Evolutionary conservation across 2,329 filamentous ascomycete species (phyloP).

Genomic region (Neofusicoccum parvum): DNA sequence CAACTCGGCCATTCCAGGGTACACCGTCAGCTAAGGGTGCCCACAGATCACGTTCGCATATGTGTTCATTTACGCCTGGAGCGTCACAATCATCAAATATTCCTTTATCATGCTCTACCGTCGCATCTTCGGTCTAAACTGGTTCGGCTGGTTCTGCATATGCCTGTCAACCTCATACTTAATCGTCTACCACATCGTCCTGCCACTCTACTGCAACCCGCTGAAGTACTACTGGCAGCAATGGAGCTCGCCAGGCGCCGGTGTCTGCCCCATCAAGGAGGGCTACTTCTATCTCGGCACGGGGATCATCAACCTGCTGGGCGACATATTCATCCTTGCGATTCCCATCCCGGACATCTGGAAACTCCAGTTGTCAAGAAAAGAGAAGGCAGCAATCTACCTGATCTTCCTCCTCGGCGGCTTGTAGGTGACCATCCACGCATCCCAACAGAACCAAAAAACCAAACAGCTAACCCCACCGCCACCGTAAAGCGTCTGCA

Average conservation of each 20-base stretch:
- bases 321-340: constrained; percentile 25
- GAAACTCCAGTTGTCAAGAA: background rate
- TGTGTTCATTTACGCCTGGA: constrained; percentile 33
- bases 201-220: constrained; percentile 27
- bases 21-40: background rate
- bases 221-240: constrained; percentile 29
- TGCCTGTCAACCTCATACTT: constrained; percentile 27
- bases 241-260: constrained; percentile 27
- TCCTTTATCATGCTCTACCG: constrained; percentile 32
- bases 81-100: constrained; percentile 31
- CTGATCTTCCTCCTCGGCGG: background rate
- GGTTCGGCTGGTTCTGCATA: constrained; percentile 29
- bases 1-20: background rate
- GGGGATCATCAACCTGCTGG: constrained; percentile 31
- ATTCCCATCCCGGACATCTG: background rate
- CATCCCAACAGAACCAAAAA: background rate
- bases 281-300: constrained; percentile 31
- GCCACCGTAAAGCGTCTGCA: background rate
- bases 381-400: background rate
- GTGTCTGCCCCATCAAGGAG: constrained; percentile 28
- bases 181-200: constrained; percentile 28
- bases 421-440: background rate
- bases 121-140: constrained; percentile 32
- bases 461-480: background rate
- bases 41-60: constrained; percentile 31